phyloP scores from a whole-genome alignment of 2,329 filamentous ascomycete species.

The Ceratocystis alfenasii region DNA sequence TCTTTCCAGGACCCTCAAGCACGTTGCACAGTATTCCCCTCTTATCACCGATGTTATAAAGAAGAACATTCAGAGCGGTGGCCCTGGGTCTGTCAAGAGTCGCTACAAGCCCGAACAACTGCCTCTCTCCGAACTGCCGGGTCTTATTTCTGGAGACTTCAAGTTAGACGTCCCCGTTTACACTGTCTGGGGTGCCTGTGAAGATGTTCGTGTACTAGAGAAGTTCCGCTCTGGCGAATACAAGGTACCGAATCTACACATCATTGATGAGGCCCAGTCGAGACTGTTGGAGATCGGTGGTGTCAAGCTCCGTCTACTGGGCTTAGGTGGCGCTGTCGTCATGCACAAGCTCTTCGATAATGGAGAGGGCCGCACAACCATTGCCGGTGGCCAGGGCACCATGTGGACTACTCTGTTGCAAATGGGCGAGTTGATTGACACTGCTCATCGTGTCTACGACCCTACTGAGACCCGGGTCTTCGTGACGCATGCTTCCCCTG shows the following conservation, averaged over 20 bases:
- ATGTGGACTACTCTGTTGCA: slow-evolving; percentile 99
- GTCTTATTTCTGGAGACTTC: slow-evolving; percentile 75
- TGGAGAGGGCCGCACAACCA: slow-evolving; percentile 92
- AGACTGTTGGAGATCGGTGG: slow-evolving; percentile 89
- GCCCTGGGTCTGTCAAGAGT: slow-evolving; percentile 69
- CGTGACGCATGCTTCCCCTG: slow-evolving; percentile 91
- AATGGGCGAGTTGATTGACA: slow-evolving; percentile 97
- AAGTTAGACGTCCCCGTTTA: slow-evolving; percentile 95
- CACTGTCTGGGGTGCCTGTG: slow-evolving; percentile 97
- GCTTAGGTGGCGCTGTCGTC: slow-evolving; percentile 88
- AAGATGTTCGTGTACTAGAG: slow-evolving; percentile 93
- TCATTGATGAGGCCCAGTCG: slow-evolving; percentile 95
- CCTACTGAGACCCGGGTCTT: slow-evolving; percentile 95
- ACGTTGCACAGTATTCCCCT: slow-evolving; percentile 96
- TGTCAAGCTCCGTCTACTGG: slow-evolving; percentile 86
- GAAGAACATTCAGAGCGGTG: slow-evolving; percentile 52
- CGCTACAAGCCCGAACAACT: slow-evolving; percentile 72
- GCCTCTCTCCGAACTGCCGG: slow-evolving; percentile 81
- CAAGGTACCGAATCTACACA: slow-evolving; percentile 93
- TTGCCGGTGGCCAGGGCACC: slow-evolving; percentile 92
- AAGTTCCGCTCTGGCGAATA: slow-evolving; percentile 97
- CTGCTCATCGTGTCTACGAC: slow-evolving; percentile 94
- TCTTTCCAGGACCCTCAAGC: slow-evolving; percentile 69
- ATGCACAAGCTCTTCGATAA: slow-evolving; percentile 99
- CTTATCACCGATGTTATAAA: slow-evolving; percentile 70